These are phyloP conservation scores for Hypsizygus marmoreus DNA, from an alignment of 768 basidiomycete species.

Conservation along the genomic window DNA sequence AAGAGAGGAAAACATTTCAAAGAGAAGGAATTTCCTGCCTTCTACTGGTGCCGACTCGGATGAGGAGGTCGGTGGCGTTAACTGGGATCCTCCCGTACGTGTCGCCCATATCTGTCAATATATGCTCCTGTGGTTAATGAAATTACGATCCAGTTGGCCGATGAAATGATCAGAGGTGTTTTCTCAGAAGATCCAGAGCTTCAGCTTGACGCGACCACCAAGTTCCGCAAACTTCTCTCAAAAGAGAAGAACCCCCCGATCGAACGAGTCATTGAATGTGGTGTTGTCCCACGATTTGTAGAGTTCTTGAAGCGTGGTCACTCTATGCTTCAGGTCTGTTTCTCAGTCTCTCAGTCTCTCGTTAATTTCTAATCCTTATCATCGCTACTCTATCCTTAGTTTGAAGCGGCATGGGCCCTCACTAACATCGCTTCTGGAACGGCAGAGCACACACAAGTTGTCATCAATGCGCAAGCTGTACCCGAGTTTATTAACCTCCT, in stretches of 20 bases:
- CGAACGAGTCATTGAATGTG: constrained; percentile 96
- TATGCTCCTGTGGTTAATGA: constrained; percentile 14
- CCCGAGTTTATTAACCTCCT: constrained; percentile 97
- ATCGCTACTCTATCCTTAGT: constrained; percentile 46
- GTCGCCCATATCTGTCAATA: constrained; percentile 14
- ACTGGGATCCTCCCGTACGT: constrained; percentile 80
- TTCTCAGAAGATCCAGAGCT: constrained; percentile 90
- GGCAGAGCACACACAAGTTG: constrained; percentile 97
- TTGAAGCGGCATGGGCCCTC: constrained; percentile 97
- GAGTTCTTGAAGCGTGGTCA: constrained; percentile 84
- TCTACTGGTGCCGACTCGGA: constrained; percentile 80
- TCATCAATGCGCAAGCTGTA: constrained; percentile 92
- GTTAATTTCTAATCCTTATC: constrained; percentile 6
- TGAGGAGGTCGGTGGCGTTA: constrained; percentile 75
- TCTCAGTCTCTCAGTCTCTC: constrained; percentile 1
- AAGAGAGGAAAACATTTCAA: constrained; percentile 97
- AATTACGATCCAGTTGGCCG: constrained; percentile 58
- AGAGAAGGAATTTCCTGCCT: constrained; percentile 92
- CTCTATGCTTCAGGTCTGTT: constrained; percentile 79
- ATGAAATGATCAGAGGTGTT: constrained; percentile 92
- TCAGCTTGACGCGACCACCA: constrained; percentile 96
- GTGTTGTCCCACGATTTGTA: constrained; percentile 96
- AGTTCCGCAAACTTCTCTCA: constrained; percentile 96
- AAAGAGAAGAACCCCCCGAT: constrained; percentile 99
- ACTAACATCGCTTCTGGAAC: constrained; percentile 99